Evolutionary conservation across 768 basidiomycete genomes (phyloP), one percentile per base, ranked within the genome.

Genomic region (Lyophyllum semitale): DNA sequence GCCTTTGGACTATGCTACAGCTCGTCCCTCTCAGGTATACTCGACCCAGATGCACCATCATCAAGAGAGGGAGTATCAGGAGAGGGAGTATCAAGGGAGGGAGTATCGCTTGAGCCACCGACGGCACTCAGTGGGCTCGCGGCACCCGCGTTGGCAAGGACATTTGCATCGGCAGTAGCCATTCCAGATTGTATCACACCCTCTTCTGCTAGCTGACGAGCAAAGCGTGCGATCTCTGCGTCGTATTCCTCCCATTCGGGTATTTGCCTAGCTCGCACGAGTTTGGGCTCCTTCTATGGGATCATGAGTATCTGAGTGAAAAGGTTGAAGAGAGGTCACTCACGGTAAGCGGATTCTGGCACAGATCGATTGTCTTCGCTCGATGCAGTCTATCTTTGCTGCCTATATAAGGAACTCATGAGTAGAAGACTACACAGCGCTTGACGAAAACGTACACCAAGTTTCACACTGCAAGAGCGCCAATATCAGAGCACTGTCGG

Each of bases 231-330:
- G 48, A 98, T 95, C 71, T 99, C 95, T 5, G 75, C 66, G 68
- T 99, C 96, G 66, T 98, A 98, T 46, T 84, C 83, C 59, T 96
- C 94, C 97, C 97, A 99, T 67, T 98, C 97, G 0, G 97, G 96
- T 49, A 98, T 97, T 63, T 94, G 87, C 33, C 95, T 84, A 3
- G 97, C 97, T 22, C 97, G 85, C 3, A 87, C 83, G 5, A 98
- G 80, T 69, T 98, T 99, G 5, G 95, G 95, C 67, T 98, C 97
- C 87, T 98, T 97, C 91, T 97, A 75, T 67, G 51, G 15, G 12
- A 35, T 55, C 26, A 54, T 27, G 30, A 54, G 26, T 13, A 22
- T 25, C 22, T 13, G 17, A 44, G 11, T 38, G 15, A 9, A 12
- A 23, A 1, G 27, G 48, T 23, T 18, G 18, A 17, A 30, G 42